phyloP scores from a whole-genome alignment of 257 asterid species.

The Paraleonurus japonicus region DNA sequence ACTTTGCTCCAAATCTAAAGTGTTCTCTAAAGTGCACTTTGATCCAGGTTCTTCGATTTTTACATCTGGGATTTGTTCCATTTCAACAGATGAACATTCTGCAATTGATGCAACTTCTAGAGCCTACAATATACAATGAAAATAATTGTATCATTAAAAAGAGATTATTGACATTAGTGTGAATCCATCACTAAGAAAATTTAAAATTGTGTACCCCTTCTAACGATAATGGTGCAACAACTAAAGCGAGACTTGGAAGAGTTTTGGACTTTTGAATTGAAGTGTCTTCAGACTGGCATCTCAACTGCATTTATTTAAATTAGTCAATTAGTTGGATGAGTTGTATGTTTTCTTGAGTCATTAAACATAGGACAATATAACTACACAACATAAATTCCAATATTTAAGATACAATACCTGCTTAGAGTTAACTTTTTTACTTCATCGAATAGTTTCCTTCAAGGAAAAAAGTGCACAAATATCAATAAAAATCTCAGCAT shows the following conservation, averaged over 20 bases:
- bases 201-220: conserved; percentile 40
- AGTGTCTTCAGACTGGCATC: conserved; percentile 35
- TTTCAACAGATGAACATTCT: conserved; percentile 25
- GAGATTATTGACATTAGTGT: not conserved
- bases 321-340: conserved; percentile 6
- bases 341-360: conserved; percentile 1
- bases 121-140: conserved; percentile 17
- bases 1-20: conserved; percentile 20
- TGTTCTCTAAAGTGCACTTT: conserved; percentile 10
- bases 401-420: conserved; percentile 41
- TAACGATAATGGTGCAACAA: conserved; percentile 36
- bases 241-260: conserved; percentile 33
- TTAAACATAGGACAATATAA: not conserved
- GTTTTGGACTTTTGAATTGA: conserved; percentile 37
- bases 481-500: conserved; percentile 18
- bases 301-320: conserved; percentile 34
- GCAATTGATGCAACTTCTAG: conserved; percentile 27
- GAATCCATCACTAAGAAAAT: not conserved
- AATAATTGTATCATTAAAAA: not conserved
- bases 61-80: conserved; percentile 30
- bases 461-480: conserved; percentile 9
- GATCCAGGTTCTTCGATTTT: conserved; percentile 18
- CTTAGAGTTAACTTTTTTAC: conserved; percentile 32
- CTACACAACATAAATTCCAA: not conserved
- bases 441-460: conserved; percentile 61